Evolutionary conservation across 202 grass and related monocot genomes (phyloP), one percentile per base, ranked within the genome.

Genomic region (Miscanthus sacchariflorus): DNA sequence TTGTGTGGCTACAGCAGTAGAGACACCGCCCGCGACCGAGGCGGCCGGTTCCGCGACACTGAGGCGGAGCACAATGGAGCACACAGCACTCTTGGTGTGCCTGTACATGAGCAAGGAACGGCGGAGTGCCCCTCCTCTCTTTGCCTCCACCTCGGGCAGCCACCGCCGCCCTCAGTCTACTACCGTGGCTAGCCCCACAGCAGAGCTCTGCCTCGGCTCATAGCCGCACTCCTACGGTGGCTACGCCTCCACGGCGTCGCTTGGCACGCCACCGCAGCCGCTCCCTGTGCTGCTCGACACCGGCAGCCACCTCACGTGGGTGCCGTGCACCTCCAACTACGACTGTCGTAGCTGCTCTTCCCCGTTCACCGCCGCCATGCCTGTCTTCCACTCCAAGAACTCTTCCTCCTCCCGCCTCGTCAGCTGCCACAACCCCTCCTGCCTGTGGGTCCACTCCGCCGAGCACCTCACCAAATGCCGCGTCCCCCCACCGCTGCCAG

Each of bases 221-320:
- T n/a, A n/a, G n/a, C 90, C 96, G 44, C 92, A 94, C 69, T 96
- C 92, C 5, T 98, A 96, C 81, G 96, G 96, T 27, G 96, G 94
- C 9, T 98, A 98, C 92, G 95, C 94, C 4, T 90, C 96, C 89
- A 78, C 85, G 25, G 77, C 94, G 30, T 85, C 86, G 10, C 83
- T 98, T 58, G 96, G 96, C 79, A 91, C 92, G 68, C 94, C 94
- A 68, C 89, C 92, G 23, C 94, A 85, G 42, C 38, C 74, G 46
- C 81, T 98, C 21, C 80, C 92, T 0, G 84, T 98, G 25, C 94
- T 98, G 21, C 93, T 98, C 24, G 96, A 98, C 89, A 95, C 96
- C 25, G 94, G 90, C 46, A 92, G 92, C 87, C 94, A 94, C 33
- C 89, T 98, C 77, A 87, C 83, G 5, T 98, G 92, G 94, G 48